Evolutionary conservation across 352 stramenopile genomes (phyloP), one percentile per base, ranked within the genome.

Genomic region (Globisporangium polare): DNA sequence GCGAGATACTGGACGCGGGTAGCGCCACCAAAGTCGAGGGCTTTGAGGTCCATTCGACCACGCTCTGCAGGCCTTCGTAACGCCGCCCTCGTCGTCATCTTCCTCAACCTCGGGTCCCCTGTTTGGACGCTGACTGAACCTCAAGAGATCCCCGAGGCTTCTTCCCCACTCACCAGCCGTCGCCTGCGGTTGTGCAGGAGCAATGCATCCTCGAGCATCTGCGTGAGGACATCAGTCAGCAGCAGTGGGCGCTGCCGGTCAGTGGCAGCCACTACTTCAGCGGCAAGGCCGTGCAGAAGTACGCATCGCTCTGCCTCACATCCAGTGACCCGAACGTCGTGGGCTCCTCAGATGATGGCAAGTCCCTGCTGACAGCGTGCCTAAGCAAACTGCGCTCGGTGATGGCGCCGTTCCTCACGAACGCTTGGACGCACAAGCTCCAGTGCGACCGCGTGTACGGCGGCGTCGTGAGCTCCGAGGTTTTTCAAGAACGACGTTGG

Each of bases 211-310:
- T 78, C 29, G 62, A 83, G 75, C 33, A 53, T 13, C 24, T 53
- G 22, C 46, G 46, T 24, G 9, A 24, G 18, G 42, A 53, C 46
- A 31, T 53, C 22, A 35, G 24, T 13, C 33, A 31, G 10, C 22
- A 53, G 24, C 10, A 53, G 5, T 31, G 22, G 17, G 24, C 46
- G 39, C 75, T 91, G n/a, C 42, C 79, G 0, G 61, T 52, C 0
- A 67, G 67, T 22, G 80, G 81, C 9, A 90, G 77, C 67, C 90
- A 85, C 62, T 91, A 93, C 64, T 91, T 89, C 60, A 92, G 81
- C 22, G 83, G 83, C 52, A 92, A 92, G 58, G 68, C 78, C 13
- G 81, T 78, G 20, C 81, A 90, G 53, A 89, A 92, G 63, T 90
- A 90, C 61, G 79, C 83, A 31, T 88, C 76, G 27, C 58, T 91